Base-by-base conservation (phyloP, 2,329 filamentous ascomycete species). In the Fusarium phyllophilum region DNA sequence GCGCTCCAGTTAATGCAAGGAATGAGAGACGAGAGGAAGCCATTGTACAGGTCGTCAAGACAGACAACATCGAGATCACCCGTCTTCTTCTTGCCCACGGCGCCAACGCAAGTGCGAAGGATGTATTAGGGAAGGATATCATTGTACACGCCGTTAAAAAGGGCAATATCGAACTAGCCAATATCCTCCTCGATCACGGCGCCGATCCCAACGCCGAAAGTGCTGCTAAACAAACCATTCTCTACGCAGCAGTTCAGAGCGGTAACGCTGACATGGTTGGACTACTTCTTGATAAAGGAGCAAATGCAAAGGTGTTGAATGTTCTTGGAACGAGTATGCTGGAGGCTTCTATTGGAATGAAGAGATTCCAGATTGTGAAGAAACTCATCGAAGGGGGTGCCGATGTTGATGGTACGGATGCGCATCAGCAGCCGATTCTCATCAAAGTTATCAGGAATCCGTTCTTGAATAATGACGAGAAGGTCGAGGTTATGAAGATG, bases 361-460 rank as follows among this genome's bases (percentile, higher is more conserved):
- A 58, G 8, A 33, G 52, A 4, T 42, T 70, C 0, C 66, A 69
- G 2, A 49, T 70, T 7, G 31, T 62, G 1, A 39, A 45, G 24
- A 39, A 17, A 4, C 31, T 68, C 4, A 24, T 68, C 15, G 55
- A 41, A 1, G 41, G 34, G 1, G 63, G 55, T 4, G 64, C 59
- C 10, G 41, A 68, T 22, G 41, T 42, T 4, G 55, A 12, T 14
- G 5, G 33, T 0, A 55, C 41, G 3, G 64, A 68, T 15, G 18
- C 5, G 3, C 46, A 55, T n/a, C 33, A 52, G 13, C 66, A 68
- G 11, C 66, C 66, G 1, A 44, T 55, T 6, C 46, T 68, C 20
- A 62, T 62, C 33, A 68, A 62, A 2, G 48, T 68, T 7, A 62
- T 68, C 24, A 68, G 36, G 3, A 51, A 68, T 17, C 24, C 22